Conservation (phyloP, 306 rosid species). For the Purshia tridentata region DNA sequence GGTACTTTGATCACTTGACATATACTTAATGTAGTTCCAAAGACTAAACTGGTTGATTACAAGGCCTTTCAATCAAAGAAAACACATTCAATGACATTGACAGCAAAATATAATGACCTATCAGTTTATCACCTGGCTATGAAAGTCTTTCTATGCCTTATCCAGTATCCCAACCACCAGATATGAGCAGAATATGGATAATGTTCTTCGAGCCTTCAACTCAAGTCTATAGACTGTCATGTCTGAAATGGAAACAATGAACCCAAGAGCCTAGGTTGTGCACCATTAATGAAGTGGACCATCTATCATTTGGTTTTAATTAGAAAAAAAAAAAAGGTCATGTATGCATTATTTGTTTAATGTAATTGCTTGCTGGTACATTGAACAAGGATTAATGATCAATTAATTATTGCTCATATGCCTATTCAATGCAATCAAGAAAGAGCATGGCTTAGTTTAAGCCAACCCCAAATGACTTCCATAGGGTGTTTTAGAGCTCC, state of each 20-base stretch:
- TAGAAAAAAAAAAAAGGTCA: not conserved
- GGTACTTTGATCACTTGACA: not conserved
- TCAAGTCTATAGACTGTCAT: slow-evolving; percentile 25
- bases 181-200: slow-evolving; percentile 22
- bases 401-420: not conserved
- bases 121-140: not conserved
- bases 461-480: not conserved
- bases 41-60: not conserved
- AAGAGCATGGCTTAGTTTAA: not conserved
- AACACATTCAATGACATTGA: slow-evolving; percentile 2
- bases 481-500: not conserved
- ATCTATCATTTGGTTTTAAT: slow-evolving; percentile 2
- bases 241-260: slow-evolving; percentile 40
- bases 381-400: slow-evolving; percentile 20
- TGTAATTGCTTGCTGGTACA: slow-evolving; percentile 14
- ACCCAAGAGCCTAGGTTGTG: slow-evolving; percentile 32
- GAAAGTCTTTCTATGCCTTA: slow-evolving; percentile 23
- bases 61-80: slow-evolving; percentile 7
- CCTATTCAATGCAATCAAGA: not conserved
- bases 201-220: slow-evolving; percentile 22
- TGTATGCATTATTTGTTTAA: slow-evolving; percentile 10
- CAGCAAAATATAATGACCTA: not conserved
- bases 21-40: no score
- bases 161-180: slow-evolving; percentile 36
- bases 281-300: slow-evolving; percentile 43